Percentiles rank a stretch among this genome's conserved stretches.
Conservation (phyloP, 2,329 filamentous ascomycete species). For the Aspergillus transmontanensis region DNA sequence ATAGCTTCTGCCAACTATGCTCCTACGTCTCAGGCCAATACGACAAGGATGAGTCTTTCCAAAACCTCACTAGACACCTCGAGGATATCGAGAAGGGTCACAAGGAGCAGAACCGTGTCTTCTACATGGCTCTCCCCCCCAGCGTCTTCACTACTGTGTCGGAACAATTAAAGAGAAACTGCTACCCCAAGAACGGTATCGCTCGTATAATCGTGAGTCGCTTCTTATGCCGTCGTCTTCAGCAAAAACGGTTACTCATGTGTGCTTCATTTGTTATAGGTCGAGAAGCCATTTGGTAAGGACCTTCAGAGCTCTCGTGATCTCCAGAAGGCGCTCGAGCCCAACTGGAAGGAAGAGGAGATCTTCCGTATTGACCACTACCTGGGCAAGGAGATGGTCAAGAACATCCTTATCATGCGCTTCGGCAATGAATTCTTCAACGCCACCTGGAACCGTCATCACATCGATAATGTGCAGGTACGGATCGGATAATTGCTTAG, state of each 20-base stretch:
- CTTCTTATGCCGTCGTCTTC: background rate
- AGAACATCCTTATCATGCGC: conserved; percentile 96
- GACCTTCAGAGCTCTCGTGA: conserved; percentile 92
- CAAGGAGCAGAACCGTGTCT: conserved; percentile 85
- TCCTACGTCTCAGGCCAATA: conserved; percentile 97
- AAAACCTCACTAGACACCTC: conserved; percentile 80
- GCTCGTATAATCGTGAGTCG: conserved; percentile 84
- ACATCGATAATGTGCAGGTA: conserved; percentile 96
- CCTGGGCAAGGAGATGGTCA: conserved; percentile 99
- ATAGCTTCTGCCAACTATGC: conserved; percentile 85
- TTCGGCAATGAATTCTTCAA: conserved; percentile 99
- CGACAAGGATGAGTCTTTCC: conserved; percentile 93
- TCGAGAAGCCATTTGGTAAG: conserved; percentile 99
- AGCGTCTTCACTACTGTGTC: conserved; percentile 98
- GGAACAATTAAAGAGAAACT: conserved; percentile 94
- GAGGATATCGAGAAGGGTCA: conserved; percentile 80
- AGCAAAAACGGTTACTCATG: conserved; percentile 22
- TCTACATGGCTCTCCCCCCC: conserved; percentile 98
- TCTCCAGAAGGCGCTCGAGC: conserved; percentile 90
- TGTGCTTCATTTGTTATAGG: conserved; percentile 53
- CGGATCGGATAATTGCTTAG: conserved; percentile 10
- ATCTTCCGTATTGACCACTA: conserved; percentile 99
- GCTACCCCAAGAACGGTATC: conserved; percentile 89
- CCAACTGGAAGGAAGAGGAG: conserved; percentile 98
- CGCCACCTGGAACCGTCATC: conserved; percentile 97